phyloP scores from a whole-genome alignment of 129 eudicot genomes.

The Ambrosia artemisiifolia region DNA sequence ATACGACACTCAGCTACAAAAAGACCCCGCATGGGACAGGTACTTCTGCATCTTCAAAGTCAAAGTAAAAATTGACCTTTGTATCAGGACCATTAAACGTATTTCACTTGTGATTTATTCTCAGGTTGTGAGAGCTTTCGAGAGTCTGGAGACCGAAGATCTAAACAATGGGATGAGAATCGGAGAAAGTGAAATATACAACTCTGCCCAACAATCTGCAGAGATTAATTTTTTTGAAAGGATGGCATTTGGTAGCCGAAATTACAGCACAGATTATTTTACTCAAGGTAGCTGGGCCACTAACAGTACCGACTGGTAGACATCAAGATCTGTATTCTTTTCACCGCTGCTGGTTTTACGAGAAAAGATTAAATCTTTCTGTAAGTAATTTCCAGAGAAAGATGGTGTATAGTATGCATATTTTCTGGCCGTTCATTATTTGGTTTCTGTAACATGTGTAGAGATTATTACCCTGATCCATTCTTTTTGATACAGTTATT shows the following conservation, averaged over 20 bases:
- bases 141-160: slow-evolving; percentile 48
- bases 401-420: slow-evolving; percentile 1
- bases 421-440: slow-evolving; percentile 28
- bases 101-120: not conserved
- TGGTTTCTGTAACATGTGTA: slow-evolving; percentile 26
- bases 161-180: slow-evolving; percentile 80
- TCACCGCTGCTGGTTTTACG: slow-evolving; percentile 14
- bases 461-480: slow-evolving; percentile 8
- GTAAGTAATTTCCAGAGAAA: too few species aligned
- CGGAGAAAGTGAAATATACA: slow-evolving; percentile 68
- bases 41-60: slow-evolving; percentile 16
- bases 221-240: slow-evolving; percentile 66
- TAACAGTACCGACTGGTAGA: slow-evolving; percentile 24
- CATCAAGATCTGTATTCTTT: slow-evolving; percentile 20
- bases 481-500: slow-evolving; percentile 7
- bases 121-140: slow-evolving; percentile 83
- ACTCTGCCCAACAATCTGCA: slow-evolving; percentile 71
- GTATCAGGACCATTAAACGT: not conserved
- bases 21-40: slow-evolving; percentile 95
- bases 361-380: slow-evolving; percentile 13
- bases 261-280: slow-evolving; percentile 66
- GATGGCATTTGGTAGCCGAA: slow-evolving; percentile 85
- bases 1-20: slow-evolving; percentile 78
- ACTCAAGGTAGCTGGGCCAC: slow-evolving; percentile 35
- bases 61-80: not conserved